A percentile compares a stretch with the other conserved stretches of the same genome.
These are phyloP conservation scores for Aspergillus unguis DNA, from an alignment of 2,329 filamentous ascomycete species.

Conservation along the genomic window DNA sequence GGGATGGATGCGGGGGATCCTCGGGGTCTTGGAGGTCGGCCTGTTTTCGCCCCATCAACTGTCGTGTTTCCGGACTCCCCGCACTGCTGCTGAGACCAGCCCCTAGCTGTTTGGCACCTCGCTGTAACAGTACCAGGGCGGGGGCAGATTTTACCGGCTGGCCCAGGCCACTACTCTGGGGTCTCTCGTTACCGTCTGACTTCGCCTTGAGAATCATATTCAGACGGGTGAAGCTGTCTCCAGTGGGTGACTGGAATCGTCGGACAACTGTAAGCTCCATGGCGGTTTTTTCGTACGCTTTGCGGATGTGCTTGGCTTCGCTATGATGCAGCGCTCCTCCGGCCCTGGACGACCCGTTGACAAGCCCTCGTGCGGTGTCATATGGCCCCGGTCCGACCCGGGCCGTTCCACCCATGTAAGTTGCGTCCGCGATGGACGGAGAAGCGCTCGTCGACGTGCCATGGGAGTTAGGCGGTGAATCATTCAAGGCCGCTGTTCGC, in stretches of 20 bases:
- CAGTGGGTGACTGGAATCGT: constrained; percentile 44
- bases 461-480: constrained; percentile 42
- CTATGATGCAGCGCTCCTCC: constrained; percentile 30
- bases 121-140: constrained; percentile 29
- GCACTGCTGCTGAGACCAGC: constrained; percentile 20
- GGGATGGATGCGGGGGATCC: constrained; percentile 33
- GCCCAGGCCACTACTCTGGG: constrained; percentile 23
- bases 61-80: constrained; percentile 23
- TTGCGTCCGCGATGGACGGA: constrained; percentile 36
- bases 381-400: constrained; percentile 30
- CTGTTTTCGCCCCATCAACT: constrained; percentile 21
- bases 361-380: constrained; percentile 27
- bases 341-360: constrained; percentile 28
- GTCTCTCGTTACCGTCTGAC: constrained; percentile 7
- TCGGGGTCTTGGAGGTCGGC: constrained; percentile 31
- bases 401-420: constrained; percentile 27
- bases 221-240: constrained; percentile 42
- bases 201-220: constrained; percentile 26
- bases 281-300: constrained; percentile 44
- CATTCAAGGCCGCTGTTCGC: constrained; percentile 44
- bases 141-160: constrained; percentile 37
- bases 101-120: constrained; percentile 20
- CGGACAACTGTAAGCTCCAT: constrained; percentile 45
- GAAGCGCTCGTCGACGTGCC: constrained; percentile 30
- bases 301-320: constrained; percentile 40